These are phyloP conservation scores for Musa troglodytarum DNA, from an alignment of 176 grass and related monocot species.

Conservation along the genomic window DNA sequence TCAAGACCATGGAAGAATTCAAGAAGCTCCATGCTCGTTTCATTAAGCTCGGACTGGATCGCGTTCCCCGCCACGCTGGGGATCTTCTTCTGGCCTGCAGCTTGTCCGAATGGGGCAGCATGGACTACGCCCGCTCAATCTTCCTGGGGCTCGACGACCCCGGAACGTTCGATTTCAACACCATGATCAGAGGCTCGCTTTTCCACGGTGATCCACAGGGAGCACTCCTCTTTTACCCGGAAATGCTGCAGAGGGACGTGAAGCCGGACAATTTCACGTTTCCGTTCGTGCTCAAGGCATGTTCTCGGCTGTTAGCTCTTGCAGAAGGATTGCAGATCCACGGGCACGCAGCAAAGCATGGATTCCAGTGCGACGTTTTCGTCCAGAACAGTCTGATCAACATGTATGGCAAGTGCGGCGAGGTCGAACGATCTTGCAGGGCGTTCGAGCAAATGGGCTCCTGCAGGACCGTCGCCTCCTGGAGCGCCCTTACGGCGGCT, in stretches of 20 bases:
- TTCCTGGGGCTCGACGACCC: conserved; percentile 56
- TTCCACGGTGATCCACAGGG: conserved; percentile 21
- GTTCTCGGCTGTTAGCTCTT: conserved; percentile 29
- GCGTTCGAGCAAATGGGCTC: conserved; percentile 34
- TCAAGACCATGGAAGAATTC: conserved; percentile 39
- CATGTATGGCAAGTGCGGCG: conserved; percentile 67
- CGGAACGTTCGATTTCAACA: conserved; percentile 73
- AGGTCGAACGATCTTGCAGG: conserved; percentile 28
- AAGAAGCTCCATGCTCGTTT: conserved; percentile 39
- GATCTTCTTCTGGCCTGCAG: conserved; percentile 51
- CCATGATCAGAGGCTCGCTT: conserved; percentile 51
- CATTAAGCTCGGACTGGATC: conserved; percentile 60
- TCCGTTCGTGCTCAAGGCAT: conserved; percentile 61
- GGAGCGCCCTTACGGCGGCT: conserved; percentile 59
- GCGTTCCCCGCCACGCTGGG: conserved; percentile 29
- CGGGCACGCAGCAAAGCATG: conserved; percentile 48
- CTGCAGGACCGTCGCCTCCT: conserved; percentile 39
- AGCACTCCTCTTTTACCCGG: conserved; percentile 37
- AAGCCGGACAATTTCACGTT: conserved; percentile 57
- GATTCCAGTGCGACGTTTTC: conserved; percentile 41
- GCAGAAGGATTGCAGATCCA: conserved; percentile 47
- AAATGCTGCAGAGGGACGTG: conserved; percentile 34
- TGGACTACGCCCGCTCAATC: conserved; percentile 59
- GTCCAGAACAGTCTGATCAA: conserved; percentile 69
- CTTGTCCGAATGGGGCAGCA: conserved; percentile 50